phyloP scores from a whole-genome alignment of 495 filamentous ascomycete genomes.

The Xylaria nigripes region DNA sequence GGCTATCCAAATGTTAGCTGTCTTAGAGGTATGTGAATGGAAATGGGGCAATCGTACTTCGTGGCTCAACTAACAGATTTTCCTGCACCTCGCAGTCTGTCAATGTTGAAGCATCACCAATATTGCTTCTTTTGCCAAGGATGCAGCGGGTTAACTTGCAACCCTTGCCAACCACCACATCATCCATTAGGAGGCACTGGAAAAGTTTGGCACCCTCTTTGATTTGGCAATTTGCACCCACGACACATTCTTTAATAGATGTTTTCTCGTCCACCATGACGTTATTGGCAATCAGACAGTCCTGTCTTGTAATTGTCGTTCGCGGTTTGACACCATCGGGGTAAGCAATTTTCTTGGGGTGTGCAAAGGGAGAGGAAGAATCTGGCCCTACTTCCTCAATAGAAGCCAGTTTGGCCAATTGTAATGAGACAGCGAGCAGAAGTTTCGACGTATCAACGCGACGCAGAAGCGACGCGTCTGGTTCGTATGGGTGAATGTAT shows the following conservation, averaged over 20 bases:
- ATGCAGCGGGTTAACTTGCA: conserved; percentile 75
- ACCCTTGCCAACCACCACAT: conserved; percentile 68
- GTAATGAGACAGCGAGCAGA: conserved; percentile 72
- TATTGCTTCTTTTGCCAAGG: conserved; percentile 62
- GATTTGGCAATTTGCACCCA: conserved; percentile 81
- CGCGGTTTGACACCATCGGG: conserved; percentile 65
- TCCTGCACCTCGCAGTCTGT: conserved; percentile 89
- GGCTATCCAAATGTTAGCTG: conserved; percentile 29
- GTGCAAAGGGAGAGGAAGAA: conserved; percentile 60
- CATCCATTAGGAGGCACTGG: conserved; percentile 85
- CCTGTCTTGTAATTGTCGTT: conserved; percentile 64
- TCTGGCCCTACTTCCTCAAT: conserved; percentile 54
- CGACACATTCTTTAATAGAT: conserved; percentile 80
- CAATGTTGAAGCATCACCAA: conserved; percentile 67
- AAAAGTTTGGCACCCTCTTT: conserved; percentile 67
- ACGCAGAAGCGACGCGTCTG: conserved; percentile 54
- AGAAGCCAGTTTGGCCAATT: conserved; percentile 66
- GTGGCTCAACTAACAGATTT: conserved; percentile 68
- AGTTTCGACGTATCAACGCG: conserved; percentile 81
- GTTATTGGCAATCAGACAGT: conserved; percentile 75
- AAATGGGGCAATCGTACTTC: conserved; percentile 46
- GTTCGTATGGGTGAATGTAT: conserved; percentile 55
- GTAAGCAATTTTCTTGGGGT: conserved; percentile 70
- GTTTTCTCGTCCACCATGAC: conserved; percentile 74
- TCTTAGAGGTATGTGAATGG: not conserved